These are phyloP conservation scores for Ammopiptanthus mongolicus DNA, from an alignment of 306 rosid species.

Conservation along the genomic window DNA sequence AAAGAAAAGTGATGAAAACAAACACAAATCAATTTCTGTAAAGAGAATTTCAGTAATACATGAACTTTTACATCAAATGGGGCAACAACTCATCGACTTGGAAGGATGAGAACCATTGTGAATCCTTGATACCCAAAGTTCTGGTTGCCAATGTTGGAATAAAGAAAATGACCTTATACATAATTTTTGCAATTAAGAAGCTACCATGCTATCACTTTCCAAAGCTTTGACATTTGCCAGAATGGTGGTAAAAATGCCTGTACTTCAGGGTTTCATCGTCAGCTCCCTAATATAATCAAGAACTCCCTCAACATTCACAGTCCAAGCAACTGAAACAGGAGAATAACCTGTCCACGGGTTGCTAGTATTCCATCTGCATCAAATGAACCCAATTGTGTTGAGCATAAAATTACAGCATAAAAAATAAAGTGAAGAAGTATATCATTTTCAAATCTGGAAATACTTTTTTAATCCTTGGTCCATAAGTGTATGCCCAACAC, in stretches of 20 bases:
- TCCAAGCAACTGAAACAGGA: conserved; percentile 88
- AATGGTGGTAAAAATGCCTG: conserved; percentile 1
- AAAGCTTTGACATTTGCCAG: background rate
- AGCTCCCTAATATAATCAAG: conserved; percentile 42
- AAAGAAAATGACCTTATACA: conserved; percentile 13
- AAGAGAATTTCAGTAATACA: conserved; percentile 10
- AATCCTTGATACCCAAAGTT: conserved; percentile 18
- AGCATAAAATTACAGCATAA: background rate
- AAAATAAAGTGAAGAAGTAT: background rate
- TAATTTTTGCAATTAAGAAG: background rate
- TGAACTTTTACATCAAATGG: conserved; percentile 7
- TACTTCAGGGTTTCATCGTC: conserved; percentile 60
- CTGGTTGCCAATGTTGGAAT: conserved; percentile 4
- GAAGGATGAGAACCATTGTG: background rate
- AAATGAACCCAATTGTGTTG: conserved; percentile 9
- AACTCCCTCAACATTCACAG: conserved; percentile 70
- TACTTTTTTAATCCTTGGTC: conserved; percentile 94
- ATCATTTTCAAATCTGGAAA: conserved; percentile 7
- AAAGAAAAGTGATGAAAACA: background rate
- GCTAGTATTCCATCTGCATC: conserved; percentile 72
- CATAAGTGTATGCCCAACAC: conserved; percentile 85
- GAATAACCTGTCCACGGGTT: conserved; percentile 89
- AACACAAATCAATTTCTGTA: background rate
- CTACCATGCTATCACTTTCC: conserved; percentile 3
- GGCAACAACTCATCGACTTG: background rate